These are phyloP conservation scores for Misopates orontium DNA, from an alignment of 257 asterid genomes.

Conservation along the genomic window DNA sequence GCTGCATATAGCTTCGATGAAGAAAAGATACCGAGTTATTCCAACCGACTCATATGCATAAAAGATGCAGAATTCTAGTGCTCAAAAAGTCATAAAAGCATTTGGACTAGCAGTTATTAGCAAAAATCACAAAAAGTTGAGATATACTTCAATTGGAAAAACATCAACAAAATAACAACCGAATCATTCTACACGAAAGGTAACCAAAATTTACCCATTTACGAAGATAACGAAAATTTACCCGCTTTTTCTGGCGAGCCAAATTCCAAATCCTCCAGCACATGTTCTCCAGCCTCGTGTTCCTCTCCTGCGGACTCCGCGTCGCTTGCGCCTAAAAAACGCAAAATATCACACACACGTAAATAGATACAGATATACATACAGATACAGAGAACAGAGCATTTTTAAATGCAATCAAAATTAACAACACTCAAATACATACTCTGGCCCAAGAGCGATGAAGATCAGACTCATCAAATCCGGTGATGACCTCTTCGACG, in stretches of 20 bases:
- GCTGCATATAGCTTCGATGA: too few species aligned
- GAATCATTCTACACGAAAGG: too few species aligned
- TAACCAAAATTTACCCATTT: too few species aligned
- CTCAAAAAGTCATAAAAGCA: too few species aligned
- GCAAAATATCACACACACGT: neutral
- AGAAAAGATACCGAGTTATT: too few species aligned
- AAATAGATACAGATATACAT: neutral
- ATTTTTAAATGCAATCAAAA: neutral
- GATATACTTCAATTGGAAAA: too few species aligned
- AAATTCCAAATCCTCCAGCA: constrained; percentile 46
- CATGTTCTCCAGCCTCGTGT: constrained; percentile 40
- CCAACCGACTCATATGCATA: too few species aligned
- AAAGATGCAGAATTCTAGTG: too few species aligned
- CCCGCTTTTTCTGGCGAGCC: constrained; percentile 28
- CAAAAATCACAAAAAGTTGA: too few species aligned
- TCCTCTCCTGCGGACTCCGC: constrained; percentile 36
- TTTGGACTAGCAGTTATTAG: too few species aligned
- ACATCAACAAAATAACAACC: too few species aligned
- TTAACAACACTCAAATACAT: neutral
- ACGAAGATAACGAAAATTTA: too few species aligned
- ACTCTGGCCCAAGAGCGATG: constrained; percentile 39
- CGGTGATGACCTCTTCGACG: constrained; percentile 33
- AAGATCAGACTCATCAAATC: constrained; percentile 39
- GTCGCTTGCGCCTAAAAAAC: constrained; percentile 32
- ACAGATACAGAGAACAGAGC: neutral